Evolutionary conservation across 2,329 filamentous ascomycete genomes (phyloP), one percentile per base, ranked within the genome.

Genomic region (Xylaria sp.): DNA sequence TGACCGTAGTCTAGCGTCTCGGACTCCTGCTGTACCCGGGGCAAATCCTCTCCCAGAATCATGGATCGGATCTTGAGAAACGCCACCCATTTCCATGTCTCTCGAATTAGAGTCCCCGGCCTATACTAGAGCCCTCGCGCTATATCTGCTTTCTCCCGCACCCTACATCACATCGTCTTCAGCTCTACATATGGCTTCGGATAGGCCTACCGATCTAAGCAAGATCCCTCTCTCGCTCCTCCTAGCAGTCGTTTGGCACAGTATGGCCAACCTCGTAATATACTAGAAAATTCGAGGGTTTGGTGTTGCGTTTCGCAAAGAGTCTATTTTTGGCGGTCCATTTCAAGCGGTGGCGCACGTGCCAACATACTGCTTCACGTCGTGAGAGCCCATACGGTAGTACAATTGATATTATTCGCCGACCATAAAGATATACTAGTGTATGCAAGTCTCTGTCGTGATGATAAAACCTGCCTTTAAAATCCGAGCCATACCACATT

Each of bases 401-500:
- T 25, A 17, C n/a, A 21, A 9, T 21, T 23, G 40, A 59, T 35
- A 19, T 33, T 31, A 40, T 19, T 40, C 49, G 56, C 38, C 49
- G 38, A 52, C 49, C 25, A 47, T 50, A 7, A 23, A 17, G 21
- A 23, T 21, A 49, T 42, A 55, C 57, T 55, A 60, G 50, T 60
- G 19, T 51, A 52, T 57, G 54, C 23, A 62, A 35, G 50, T 60
- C 56, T 50, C 51, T 45, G 38, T 25, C n/a, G n/a, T 49, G 49
- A 60, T 45, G 43, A 33, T 25, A 33, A n/a, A 37, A 38, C 38
- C 25, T 53, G 38, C 55, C 7, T 55, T 12, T 23, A 14, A 43
- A 25, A 51, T 53, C 33, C 52, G 60, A 61, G 63, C 65, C 61
- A 50, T 46, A 56, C 43, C 49, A 60, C n/a, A 47, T 23, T 25